Evolutionary conservation across 2,329 filamentous ascomycete species (phyloP).

Genomic region (Sporothrix globosa): DNA sequence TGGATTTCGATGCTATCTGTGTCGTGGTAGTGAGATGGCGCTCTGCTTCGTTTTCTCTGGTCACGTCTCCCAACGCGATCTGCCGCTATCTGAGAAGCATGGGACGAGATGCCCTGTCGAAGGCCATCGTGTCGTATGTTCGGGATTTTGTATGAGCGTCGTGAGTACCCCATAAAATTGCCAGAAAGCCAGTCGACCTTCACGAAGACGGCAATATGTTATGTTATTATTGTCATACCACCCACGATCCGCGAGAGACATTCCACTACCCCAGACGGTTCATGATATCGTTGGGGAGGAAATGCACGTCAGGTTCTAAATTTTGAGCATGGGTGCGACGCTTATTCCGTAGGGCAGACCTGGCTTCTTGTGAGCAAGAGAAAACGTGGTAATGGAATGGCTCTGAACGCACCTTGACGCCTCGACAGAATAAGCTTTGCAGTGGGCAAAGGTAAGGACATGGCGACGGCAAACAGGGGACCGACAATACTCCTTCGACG

Average conservation of each 20-base stretch:
- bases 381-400: slow-evolving; percentile 23
- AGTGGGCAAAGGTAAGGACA: slow-evolving; percentile 2
- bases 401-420: not conserved
- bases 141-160: not conserved
- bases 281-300: not conserved
- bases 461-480: not conserved
- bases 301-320: not conserved
- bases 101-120: not conserved
- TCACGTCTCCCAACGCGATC: not conserved
- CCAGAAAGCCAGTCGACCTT: slow-evolving; percentile 20
- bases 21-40: slow-evolving; percentile 10
- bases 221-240: not conserved
- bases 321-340: not conserved
- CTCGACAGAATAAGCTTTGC: slow-evolving; percentile 14
- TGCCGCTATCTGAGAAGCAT: slow-evolving; percentile 6
- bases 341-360: not conserved
- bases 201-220: not conserved
- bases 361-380: not conserved
- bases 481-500: not conserved
- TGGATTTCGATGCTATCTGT: not conserved
- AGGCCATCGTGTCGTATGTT: not conserved
- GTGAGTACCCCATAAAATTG: slow-evolving; percentile 1
- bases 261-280: slow-evolving; percentile 3
- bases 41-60: not conserved
- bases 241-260: not conserved